Conservation (phyloP, 441 rosid species). For the Pelargonium fulgidum region DNA sequence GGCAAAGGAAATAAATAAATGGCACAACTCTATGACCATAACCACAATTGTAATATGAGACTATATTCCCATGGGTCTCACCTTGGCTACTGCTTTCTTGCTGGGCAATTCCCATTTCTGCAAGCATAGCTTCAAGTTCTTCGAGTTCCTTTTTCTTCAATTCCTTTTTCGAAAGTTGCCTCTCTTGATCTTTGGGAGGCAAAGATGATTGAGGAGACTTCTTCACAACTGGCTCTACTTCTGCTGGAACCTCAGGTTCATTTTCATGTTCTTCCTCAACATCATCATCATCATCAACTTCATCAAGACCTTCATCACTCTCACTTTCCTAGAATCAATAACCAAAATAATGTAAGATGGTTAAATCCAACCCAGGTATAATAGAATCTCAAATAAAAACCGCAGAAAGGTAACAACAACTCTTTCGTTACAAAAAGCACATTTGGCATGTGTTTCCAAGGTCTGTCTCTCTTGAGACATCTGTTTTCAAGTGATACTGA, state of each 20-base stretch:
- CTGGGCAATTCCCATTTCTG: conserved; percentile 44
- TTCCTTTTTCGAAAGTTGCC: conserved; percentile 76
- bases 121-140: conserved; percentile 69
- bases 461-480: too few relatives aligned
- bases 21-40: too few relatives aligned
- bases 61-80: conserved; percentile 32
- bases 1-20: too few relatives aligned
- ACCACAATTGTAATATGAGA: too few relatives aligned
- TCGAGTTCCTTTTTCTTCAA: conserved; percentile 69
- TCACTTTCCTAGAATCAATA: conserved; percentile 57
- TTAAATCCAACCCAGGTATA: neutral
- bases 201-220: conserved; percentile 34
- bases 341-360: neutral
- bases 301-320: conserved; percentile 77
- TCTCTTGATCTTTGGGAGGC: conserved; percentile 54
- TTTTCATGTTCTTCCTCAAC: conserved; percentile 65
- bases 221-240: conserved; percentile 39
- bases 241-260: conserved; percentile 43
- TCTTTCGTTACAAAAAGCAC: too few relatives aligned
- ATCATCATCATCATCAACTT: conserved; percentile 57
- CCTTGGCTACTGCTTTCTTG: conserved; percentile 33
- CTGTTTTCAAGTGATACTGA: too few relatives aligned
- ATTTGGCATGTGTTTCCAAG: too few relatives aligned
- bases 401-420: too few relatives aligned
- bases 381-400: neutral